A percentile compares a stretch with the other conserved stretches of the same genome.
Evolutionary conservation across 176 grass and related monocot species (phyloP).

Genomic region (Juncus effusus): DNA sequence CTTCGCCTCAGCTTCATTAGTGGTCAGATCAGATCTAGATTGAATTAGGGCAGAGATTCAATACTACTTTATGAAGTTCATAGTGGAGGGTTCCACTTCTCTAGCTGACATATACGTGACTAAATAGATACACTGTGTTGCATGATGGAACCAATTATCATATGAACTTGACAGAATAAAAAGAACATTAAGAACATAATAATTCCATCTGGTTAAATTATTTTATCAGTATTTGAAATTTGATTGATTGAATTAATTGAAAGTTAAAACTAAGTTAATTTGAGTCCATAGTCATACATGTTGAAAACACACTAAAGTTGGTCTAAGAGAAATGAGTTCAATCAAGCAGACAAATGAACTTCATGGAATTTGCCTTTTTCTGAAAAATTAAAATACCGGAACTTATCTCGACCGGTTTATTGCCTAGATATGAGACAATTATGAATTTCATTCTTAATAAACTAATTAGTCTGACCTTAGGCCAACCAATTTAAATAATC

Average conservation of each 20-base stretch:
- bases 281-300: background rate
- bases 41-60: background rate
- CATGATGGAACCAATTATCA: too few relatives aligned
- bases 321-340: background rate
- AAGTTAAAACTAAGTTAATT: too few relatives aligned
- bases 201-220: too few relatives aligned
- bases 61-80: slow-evolving; percentile 2
- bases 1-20: slow-evolving; percentile 25
- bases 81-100: background rate
- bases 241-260: too few relatives aligned
- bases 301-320: background rate
- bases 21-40: slow-evolving; percentile 23
- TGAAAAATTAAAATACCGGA: background rate
- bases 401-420: background rate
- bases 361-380: background rate
- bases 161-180: too few relatives aligned
- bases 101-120: background rate
- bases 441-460: too few relatives aligned
- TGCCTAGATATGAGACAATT: too few relatives aligned
- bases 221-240: too few relatives aligned
- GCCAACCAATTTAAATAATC: too few relatives aligned
- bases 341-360: background rate
- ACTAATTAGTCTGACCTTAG: too few relatives aligned
- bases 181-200: too few relatives aligned
- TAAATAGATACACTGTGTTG: background rate